These are phyloP conservation scores for Cylindrotheca fusiformis DNA, from an alignment of 108 stramenopile genomes.

Conservation along the genomic window DNA sequence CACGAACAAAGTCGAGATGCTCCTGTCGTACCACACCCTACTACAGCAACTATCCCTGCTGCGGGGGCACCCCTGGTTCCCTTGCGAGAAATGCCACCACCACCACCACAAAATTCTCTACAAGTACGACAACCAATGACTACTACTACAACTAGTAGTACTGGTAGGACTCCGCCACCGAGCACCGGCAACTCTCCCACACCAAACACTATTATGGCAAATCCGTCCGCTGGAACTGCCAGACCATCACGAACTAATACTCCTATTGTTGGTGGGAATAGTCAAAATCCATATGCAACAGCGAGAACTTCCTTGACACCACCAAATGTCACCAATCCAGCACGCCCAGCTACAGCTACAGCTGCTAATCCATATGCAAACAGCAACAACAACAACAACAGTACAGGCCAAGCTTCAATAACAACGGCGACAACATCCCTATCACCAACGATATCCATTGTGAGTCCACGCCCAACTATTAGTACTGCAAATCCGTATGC, in stretches of 20 bases:
- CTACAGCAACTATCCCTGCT: background rate
- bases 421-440: background rate
- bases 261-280: background rate
- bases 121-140: background rate
- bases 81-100: background rate
- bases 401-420: background rate
- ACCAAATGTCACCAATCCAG: background rate
- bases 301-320: background rate
- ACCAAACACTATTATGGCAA: background rate
- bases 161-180: background rate
- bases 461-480: too few species aligned
- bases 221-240: background rate
- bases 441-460: too few species aligned
- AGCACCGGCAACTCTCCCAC: background rate
- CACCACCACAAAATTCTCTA: background rate
- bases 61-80: background rate
- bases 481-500: background rate
- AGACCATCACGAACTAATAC: background rate
- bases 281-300: background rate
- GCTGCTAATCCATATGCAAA: background rate
- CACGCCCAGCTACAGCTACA: background rate
- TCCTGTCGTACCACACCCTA: background rate
- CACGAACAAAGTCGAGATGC: slow-evolving; percentile 30
- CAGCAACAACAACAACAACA: slow-evolving; percentile 1
- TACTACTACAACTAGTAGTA: background rate